Evolutionary conservation across 371 early-diverging fungal genomes (phyloP).

Genomic region (Apophysomyces variabilis): DNA sequence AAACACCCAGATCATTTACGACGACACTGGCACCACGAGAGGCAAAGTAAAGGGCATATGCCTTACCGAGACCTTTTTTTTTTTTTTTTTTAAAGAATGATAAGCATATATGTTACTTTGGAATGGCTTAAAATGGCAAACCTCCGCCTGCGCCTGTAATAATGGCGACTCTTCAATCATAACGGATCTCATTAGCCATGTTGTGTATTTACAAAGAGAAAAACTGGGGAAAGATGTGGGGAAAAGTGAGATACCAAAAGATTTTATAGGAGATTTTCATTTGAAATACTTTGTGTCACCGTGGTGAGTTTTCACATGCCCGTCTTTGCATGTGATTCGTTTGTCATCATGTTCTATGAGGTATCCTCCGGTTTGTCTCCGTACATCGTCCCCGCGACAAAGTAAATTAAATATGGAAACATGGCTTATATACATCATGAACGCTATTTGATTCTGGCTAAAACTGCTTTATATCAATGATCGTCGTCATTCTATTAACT

Average conservation of each 20-base stretch:
- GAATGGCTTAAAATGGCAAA: conserved; percentile 30
- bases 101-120: background rate
- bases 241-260: background rate
- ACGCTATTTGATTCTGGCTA: too few species aligned
- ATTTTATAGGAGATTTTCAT: conserved; percentile 6
- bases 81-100: background rate
- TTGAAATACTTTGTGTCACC: conserved; percentile 4
- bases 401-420: too few species aligned
- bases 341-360: background rate
- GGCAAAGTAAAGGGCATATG: conserved; percentile 92
- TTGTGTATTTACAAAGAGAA: conserved; percentile 6
- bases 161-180: conserved; percentile 91
- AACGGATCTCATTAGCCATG: conserved; percentile 65
- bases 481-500: too few species aligned
- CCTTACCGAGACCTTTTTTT: conserved; percentile 76
- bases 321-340: conserved; percentile 2
- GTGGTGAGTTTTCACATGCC: conserved; percentile 3
- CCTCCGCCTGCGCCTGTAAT: conserved; percentile 98
- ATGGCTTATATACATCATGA: too few species aligned
- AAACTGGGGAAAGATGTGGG: conserved; percentile 16
- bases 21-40: conserved; percentile 88
- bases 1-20: conserved; percentile 92
- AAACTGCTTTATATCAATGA: too few species aligned
- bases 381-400: too few species aligned
- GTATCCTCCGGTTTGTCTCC: too few species aligned